These are phyloP conservation scores for Trichocomaceae sp. DNA, from an alignment of 2,329 filamentous ascomycete species.

Conservation along the genomic window DNA sequence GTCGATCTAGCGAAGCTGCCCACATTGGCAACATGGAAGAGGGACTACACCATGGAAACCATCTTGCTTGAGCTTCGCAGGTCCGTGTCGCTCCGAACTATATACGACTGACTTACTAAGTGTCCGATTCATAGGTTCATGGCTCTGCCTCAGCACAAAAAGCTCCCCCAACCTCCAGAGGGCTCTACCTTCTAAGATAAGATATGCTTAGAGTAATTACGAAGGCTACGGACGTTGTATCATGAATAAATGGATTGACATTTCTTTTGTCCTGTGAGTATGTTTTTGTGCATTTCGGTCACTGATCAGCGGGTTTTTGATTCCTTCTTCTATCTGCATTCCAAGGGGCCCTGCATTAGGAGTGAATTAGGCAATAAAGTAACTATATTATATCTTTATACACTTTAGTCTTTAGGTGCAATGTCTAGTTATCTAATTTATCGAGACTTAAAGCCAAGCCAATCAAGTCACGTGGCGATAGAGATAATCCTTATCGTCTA, in stretches of 20 bases:
- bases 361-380: slow-evolving; percentile 6
- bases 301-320: slow-evolving; percentile 26
- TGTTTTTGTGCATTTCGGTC: slow-evolving; percentile 28
- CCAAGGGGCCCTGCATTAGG: background rate
- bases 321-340: slow-evolving; percentile 9
- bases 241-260: slow-evolving; percentile 21
- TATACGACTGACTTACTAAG: slow-evolving; percentile 18
- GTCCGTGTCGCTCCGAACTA: slow-evolving; percentile 39
- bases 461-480: slow-evolving; percentile 13
- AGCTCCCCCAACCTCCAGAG: slow-evolving; percentile 87
- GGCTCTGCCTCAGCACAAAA: slow-evolving; percentile 87
- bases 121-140: slow-evolving; percentile 63
- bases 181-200: slow-evolving; percentile 55
- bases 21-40: slow-evolving; percentile 83
- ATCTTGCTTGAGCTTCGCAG: slow-evolving; percentile 79
- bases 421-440: too few species aligned
- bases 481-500: background rate
- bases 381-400: background rate
- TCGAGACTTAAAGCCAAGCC: too few species aligned
- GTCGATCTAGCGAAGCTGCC: slow-evolving; percentile 79
- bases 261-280: slow-evolving; percentile 5
- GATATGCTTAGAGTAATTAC: slow-evolving; percentile 4
- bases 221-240: slow-evolving; percentile 10
- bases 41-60: slow-evolving; percentile 92
- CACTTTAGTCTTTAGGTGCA: background rate